A percentile compares a stretch with the other conserved stretches of the same genome.
phyloP scores from a whole-genome alignment of 164 flowering plant species.

The Macadamia integrifolia region DNA sequence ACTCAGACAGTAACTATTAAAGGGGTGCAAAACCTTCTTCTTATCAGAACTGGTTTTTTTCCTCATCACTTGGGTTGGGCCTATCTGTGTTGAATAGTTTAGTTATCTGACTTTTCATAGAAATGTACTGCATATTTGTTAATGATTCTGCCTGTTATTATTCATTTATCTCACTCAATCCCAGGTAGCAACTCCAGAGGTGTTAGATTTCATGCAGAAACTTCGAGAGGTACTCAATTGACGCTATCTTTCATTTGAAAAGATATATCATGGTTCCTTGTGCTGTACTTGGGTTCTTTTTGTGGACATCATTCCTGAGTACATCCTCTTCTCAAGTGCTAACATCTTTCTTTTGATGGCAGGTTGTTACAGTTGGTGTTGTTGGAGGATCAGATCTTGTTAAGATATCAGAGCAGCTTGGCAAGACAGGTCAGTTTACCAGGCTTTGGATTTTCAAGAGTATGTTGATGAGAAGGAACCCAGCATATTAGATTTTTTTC shows the following conservation, averaged over 20 bases:
- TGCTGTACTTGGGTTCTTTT: neutral
- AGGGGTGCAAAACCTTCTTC: too few relatives aligned
- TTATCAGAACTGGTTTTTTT: too few relatives aligned
- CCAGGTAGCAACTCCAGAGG: conserved; percentile 62
- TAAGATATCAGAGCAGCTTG: conserved; percentile 96
- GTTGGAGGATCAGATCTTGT: conserved; percentile 96
- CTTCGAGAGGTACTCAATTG: conserved; percentile 59
- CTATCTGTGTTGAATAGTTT: too few relatives aligned
- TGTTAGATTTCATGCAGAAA: conserved; percentile 71
- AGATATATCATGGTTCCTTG: neutral
- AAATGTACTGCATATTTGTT: neutral
- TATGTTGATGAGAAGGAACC: neutral
- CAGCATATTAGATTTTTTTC: too few relatives aligned
- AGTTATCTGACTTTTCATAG: neutral
- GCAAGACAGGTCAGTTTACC: conserved; percentile 53
- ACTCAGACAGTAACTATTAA: too few relatives aligned
- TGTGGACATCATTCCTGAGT: neutral
- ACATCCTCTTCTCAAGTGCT: conserved; percentile 1
- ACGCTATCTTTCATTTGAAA: neutral
- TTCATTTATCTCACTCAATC: conserved; percentile 3
- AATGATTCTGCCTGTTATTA: conserved; percentile 1
- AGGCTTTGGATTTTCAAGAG: neutral
- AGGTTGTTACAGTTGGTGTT: conserved; percentile 90
- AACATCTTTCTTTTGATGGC: conserved; percentile 11
- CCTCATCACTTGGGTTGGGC: too few relatives aligned